Conservation (phyloP, 441 rosid species). For the Pelargonium fulgidum region DNA sequence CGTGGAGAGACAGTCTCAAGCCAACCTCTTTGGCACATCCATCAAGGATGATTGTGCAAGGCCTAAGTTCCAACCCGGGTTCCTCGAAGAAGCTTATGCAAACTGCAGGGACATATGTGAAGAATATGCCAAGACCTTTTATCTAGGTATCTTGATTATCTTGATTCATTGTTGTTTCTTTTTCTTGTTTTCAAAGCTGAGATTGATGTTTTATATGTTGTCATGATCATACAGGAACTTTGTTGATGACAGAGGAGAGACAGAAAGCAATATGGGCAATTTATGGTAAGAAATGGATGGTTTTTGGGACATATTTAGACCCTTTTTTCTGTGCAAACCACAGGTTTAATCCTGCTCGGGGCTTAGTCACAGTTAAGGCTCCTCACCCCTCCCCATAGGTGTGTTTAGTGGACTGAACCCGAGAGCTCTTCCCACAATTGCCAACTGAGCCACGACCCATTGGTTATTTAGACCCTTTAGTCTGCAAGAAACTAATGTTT, state of each 20-base stretch:
- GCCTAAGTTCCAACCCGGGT: slow-evolving; percentile 31
- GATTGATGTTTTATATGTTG: slow-evolving; percentile 4
- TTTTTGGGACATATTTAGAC: background rate
- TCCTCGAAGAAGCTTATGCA: slow-evolving; percentile 45
- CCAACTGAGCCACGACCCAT: no score
- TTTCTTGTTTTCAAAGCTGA: background rate
- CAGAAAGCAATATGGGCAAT: slow-evolving; percentile 67
- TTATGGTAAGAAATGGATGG: slow-evolving; percentile 32
- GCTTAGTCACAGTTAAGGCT: no score
- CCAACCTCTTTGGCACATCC: slow-evolving; percentile 1
- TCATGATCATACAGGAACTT: slow-evolving; percentile 38
- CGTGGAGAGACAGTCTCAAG: slow-evolving; percentile 34
- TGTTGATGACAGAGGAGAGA: slow-evolving; percentile 52
- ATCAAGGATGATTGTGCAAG: slow-evolving; percentile 21
- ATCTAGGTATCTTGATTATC: slow-evolving; percentile 32
- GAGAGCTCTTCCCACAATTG: no score
- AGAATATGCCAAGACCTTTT: slow-evolving; percentile 58
- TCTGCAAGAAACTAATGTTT: background rate
- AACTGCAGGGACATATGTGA: slow-evolving; percentile 43
- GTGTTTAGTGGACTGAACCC: no score
- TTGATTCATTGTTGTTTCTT: background rate
- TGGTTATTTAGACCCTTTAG: no score
- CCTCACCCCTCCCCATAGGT: no score
- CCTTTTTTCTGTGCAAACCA: no score
- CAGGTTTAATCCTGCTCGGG: no score